Base-by-base conservation (phyloP, 2,329 filamentous ascomycete genomes). In the Ophiostoma fasciatum region DNA sequence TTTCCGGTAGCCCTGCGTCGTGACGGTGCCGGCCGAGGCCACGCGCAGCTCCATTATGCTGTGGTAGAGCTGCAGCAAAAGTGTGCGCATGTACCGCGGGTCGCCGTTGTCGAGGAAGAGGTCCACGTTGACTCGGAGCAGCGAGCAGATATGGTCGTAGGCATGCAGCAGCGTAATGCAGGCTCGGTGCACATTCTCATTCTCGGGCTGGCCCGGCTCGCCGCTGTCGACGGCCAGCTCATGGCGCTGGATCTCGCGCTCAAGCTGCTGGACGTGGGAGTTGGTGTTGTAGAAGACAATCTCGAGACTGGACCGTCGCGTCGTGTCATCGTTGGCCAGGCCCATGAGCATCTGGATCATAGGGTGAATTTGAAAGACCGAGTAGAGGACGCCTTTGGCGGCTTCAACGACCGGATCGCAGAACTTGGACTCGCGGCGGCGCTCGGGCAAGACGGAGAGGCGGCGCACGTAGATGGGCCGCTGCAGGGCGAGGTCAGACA, bases 281-380 rank as follows among this genome's bases (percentile, higher is more conserved):
- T 72, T 74, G 10, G 74, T 77, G 49, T 77, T 77, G 53, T 77
- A 78, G 41, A 78, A 74, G 20, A 78, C 71, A 38, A 74, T 68
- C 47, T 78, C 74, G 10, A 79, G 64, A 43, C 72, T 77, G 4
- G 73, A 76, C 33, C 71, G 61, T 48, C 74, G 74, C 17, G 64
- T 59, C 9, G 69, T 70, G 22, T 66, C 69, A 40, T 78, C 72
- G 44, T 65, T 71, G 32, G 71, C 68, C 33, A 78, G 58, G 29
- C 68, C 64, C 53, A 77, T 71, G 36, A 79, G 59, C 54, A 71
- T 72, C 51, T 78, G 73, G 40, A 79, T 75, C 56, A 73, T 72
- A 5, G 74, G 74, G 42, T 79, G 74, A 19, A 78, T 73, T 49
- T 78, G 73, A 43, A 78, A 78, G 21, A 78, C 64, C 4, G 74